Percentiles rank a stretch among this genome's conserved stretches.
These are phyloP conservation scores for Malus sieversii DNA, from an alignment of 306 rosid species.

Conservation along the genomic window DNA sequence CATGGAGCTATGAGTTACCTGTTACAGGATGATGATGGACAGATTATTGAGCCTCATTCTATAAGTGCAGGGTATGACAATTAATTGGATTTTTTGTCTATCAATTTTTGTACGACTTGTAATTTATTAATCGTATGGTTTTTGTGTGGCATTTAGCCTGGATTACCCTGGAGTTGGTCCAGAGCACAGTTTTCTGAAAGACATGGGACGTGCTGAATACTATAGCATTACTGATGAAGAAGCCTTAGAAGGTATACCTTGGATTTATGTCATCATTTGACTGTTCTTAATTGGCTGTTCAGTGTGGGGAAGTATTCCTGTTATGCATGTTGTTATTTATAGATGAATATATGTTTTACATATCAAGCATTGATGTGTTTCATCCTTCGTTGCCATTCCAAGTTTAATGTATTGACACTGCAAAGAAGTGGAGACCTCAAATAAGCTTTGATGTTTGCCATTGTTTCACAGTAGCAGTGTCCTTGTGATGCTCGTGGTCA, in stretches of 20 bases:
- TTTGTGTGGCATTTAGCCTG: slow-evolving; percentile 46
- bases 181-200: slow-evolving; percentile 90
- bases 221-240: slow-evolving; percentile 74
- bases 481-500: background rate
- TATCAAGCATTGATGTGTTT: background rate
- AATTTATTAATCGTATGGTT: slow-evolving; percentile 7
- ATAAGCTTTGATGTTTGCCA: background rate
- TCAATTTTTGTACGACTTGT: background rate
- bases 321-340: background rate
- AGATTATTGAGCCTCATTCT: slow-evolving; percentile 93
- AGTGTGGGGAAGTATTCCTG: background rate
- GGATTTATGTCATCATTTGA: background rate
- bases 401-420: background rate
- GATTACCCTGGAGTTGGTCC: slow-evolving; percentile 99
- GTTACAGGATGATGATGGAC: slow-evolving; percentile 93
- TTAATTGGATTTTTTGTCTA: background rate
- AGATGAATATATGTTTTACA: background rate
- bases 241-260: slow-evolving; percentile 80
- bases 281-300: no score
- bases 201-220: slow-evolving; percentile 80
- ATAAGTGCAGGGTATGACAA: slow-evolving; percentile 85
- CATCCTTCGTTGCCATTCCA: background rate
- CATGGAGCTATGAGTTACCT: slow-evolving; percentile 99
- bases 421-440: background rate
- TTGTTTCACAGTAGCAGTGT: background rate